These are phyloP conservation scores for Mycena polygramma DNA, from an alignment of 768 basidiomycete genomes.

Conservation along the genomic window DNA sequence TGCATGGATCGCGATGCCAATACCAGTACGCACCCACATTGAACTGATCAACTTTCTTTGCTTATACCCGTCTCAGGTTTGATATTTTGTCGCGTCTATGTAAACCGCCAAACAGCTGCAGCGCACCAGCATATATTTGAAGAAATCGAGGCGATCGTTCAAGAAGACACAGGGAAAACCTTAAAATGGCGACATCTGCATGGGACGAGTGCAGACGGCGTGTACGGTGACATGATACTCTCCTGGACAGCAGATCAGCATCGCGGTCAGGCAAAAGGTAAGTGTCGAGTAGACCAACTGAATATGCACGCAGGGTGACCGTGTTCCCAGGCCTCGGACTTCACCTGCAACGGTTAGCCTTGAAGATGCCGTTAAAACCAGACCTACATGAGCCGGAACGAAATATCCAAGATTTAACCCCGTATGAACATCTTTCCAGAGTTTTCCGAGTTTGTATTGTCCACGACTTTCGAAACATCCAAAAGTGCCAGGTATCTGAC, in stretches of 20 bases:
- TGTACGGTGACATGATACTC: not conserved
- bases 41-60: too few relatives aligned
- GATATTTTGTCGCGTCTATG: not conserved
- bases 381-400: not conserved
- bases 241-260: conserved; percentile 14
- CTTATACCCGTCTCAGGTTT: not conserved
- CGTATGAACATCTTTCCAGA: not conserved
- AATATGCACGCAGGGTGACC: not conserved
- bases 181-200: conserved; percentile 15
- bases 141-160: conserved; percentile 3
- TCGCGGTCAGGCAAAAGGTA: conserved; percentile 25
- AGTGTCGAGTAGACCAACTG: too few relatives aligned
- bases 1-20: conserved; percentile 4
- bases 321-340: not conserved
- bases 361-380: not conserved
- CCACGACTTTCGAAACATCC: not conserved
- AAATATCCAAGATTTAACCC: not conserved
- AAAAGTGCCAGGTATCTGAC: not conserved
- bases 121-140: not conserved
- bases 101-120: not conserved
- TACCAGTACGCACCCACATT: not conserved
- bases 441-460: not conserved
- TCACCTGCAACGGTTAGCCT: not conserved
- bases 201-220: too few relatives aligned
- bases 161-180: conserved; percentile 11